Percentiles rank a stretch among this genome's conserved stretches.
phyloP scores from a whole-genome alignment of 73 alveolate genomes.

The Uronychia binucleata region DNA sequence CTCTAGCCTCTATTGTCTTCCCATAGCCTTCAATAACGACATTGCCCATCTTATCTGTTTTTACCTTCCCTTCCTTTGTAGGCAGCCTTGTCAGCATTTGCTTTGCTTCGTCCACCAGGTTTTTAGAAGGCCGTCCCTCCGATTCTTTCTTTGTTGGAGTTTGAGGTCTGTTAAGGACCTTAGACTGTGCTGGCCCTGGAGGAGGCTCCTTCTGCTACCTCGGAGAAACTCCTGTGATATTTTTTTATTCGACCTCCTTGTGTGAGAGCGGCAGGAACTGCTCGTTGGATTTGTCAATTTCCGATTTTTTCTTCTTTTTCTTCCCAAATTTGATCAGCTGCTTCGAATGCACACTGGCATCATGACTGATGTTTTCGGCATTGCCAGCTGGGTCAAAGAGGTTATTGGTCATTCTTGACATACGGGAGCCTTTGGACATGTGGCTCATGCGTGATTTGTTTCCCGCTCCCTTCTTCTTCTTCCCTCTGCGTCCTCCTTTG shows the following conservation, averaged over 20 bases:
- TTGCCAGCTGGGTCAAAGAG: constrained; percentile 6
- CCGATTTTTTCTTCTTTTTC: constrained; percentile 23
- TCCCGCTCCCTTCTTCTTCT: not conserved
- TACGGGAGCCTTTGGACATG: not conserved
- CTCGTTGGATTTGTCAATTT: constrained; percentile 2
- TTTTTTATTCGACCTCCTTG: not conserved
- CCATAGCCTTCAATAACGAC: not conserved
- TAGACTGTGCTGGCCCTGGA: not conserved
- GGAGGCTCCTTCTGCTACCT: not conserved
- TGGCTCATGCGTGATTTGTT: not conserved
- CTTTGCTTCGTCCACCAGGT: constrained; percentile 23
- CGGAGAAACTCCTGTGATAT: not conserved
- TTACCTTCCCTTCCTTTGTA: constrained; percentile 4
- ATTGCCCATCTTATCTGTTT: constrained; percentile 14
- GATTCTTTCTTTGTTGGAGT: not conserved
- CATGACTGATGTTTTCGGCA: constrained; percentile 10
- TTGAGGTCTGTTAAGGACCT: not conserved
- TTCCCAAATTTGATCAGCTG: constrained; percentile 20
- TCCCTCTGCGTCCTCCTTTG: not conserved
- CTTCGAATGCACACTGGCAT: not conserved
- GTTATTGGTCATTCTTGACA: not conserved
- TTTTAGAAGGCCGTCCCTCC: not conserved
- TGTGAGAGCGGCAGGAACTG: not conserved
- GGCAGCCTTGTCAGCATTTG: not conserved
- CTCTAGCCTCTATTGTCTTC: not conserved